A percentile compares a stretch with the other conserved stretches of the same genome.
Evolutionary conservation across 192 early-diverging fungal species (phyloP).

Genomic region (Podila clonocystis): DNA sequence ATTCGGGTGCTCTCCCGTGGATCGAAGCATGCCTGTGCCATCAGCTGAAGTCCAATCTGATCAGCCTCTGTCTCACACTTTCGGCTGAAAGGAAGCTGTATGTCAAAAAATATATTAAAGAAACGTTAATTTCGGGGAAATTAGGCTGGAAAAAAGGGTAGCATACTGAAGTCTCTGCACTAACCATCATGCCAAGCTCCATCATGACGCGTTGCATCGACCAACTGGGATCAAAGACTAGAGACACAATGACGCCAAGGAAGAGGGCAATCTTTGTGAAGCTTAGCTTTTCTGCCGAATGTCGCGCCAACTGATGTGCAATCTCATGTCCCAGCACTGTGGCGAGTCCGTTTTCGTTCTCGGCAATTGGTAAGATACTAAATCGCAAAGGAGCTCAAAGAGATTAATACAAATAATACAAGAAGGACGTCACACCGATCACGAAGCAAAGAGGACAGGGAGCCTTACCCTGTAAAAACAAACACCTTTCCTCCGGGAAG

Average conservation of each 20-base stretch:
- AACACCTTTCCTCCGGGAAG: slow-evolving; percentile 96
- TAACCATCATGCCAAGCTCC: slow-evolving; percentile 73
- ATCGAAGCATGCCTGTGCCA: slow-evolving; percentile 95
- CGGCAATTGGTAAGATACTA: slow-evolving; percentile 81
- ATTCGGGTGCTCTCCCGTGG: slow-evolving; percentile 79
- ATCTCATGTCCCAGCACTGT: slow-evolving; percentile 96
- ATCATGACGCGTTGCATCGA: slow-evolving; percentile 68
- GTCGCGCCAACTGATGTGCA: slow-evolving; percentile 91
- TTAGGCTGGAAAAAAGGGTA: neutral
- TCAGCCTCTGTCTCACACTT: slow-evolving; percentile 95
- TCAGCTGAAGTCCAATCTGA: slow-evolving; percentile 85
- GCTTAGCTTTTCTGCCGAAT: slow-evolving; percentile 91
- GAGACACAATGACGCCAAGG: slow-evolving; percentile 65
- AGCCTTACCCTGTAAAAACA: slow-evolving; percentile 88
- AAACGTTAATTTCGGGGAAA: no score
- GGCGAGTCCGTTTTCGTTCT: slow-evolving; percentile 89
- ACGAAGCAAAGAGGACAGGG: neutral
- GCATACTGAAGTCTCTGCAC: neutral
- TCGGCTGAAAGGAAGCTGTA: slow-evolving; percentile 81
- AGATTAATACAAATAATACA: no score
- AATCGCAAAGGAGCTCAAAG: no score
- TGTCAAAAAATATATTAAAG: neutral
- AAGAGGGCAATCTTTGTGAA: slow-evolving; percentile 70
- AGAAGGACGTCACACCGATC: no score
- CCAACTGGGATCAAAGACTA: slow-evolving; percentile 75